A percentile compares a stretch with the other conserved stretches of the same genome.
Evolutionary conservation across 2,329 filamentous ascomycete genomes (phyloP).

Genomic region (Diplocarpon mali): DNA sequence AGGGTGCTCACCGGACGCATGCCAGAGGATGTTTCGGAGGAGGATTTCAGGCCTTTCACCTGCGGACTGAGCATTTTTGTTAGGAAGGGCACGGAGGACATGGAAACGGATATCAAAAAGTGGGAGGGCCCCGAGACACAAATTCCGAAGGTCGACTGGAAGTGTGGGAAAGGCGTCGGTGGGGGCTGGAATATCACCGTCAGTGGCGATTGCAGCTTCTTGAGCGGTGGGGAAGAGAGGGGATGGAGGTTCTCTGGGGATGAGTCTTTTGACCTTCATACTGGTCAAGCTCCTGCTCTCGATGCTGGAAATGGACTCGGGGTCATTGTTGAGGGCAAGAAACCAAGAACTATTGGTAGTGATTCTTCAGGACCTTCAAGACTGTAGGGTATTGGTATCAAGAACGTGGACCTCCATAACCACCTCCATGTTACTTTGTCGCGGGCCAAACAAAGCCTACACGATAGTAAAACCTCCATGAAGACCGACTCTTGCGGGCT

Average conservation of each 20-base stretch:
- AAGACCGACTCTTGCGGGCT: no score
- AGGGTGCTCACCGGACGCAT: constrained; percentile 68
- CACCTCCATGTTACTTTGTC: no score
- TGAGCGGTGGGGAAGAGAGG: constrained; percentile 70
- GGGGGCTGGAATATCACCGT: constrained; percentile 71
- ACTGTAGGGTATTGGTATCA: background rate
- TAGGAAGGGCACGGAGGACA: constrained; percentile 32
- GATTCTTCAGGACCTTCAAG: constrained; percentile 6
- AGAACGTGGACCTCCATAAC: no score
- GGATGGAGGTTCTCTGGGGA: constrained; percentile 63
- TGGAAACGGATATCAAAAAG: constrained; percentile 28
- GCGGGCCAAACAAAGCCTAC: no score
- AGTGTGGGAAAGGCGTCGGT: constrained; percentile 47
- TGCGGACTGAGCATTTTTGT: constrained; percentile 66
- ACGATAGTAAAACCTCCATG: no score
- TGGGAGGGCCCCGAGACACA: constrained; percentile 29
- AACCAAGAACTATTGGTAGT: background rate
- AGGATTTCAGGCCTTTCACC: constrained; percentile 80
- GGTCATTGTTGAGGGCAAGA: constrained; percentile 27
- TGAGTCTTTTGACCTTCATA: constrained; percentile 38
- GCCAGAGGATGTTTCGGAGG: constrained; percentile 57
- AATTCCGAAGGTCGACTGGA: constrained; percentile 41
- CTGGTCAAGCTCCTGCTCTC: constrained; percentile 17
- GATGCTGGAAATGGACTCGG: constrained; percentile 28
- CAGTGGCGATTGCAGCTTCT: constrained; percentile 79